Conservation (phyloP, 352 stramenopile species). For the Globisporangium paddicum region DNA sequence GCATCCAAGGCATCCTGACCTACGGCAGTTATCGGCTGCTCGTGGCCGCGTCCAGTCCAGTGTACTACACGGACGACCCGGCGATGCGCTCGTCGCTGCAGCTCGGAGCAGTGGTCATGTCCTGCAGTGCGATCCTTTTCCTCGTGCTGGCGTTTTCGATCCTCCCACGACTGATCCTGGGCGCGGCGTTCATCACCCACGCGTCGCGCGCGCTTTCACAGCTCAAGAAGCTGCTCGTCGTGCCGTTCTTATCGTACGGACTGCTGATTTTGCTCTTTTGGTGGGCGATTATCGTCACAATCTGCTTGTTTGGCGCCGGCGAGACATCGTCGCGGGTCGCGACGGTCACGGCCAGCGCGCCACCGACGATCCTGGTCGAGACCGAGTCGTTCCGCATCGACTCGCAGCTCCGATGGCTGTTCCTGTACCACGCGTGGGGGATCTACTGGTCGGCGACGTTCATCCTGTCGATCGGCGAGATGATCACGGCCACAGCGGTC, state of each 20-base stretch:
- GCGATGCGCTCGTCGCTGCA: conserved; percentile 68
- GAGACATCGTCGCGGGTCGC: conserved; percentile 53
- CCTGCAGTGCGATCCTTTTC: conserved; percentile 60
- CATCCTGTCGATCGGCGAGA: conserved; percentile 61
- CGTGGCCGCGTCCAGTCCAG: conserved; percentile 37
- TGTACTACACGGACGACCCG: conserved; percentile 52
- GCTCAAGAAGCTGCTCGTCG: conserved; percentile 55
- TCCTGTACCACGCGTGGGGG: conserved; percentile 70
- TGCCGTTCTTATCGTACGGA: conserved; percentile 65
- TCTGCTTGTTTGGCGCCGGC: conserved; percentile 73
- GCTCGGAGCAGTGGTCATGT: conserved; percentile 48
- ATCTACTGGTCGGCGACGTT: conserved; percentile 80
- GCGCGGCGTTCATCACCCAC: conserved; percentile 75
- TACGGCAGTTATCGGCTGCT: conserved; percentile 64
- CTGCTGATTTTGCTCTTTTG: conserved; percentile 66
- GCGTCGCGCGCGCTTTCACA: conserved; percentile 60
- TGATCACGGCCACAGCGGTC: conserved; percentile 69
- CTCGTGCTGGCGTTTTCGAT: conserved; percentile 58
- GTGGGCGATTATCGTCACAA: conserved; percentile 67
- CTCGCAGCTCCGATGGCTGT: conserved; percentile 64
- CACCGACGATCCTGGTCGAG: conserved; percentile 44
- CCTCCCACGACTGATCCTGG: conserved; percentile 59
- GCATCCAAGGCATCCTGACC: conserved; percentile 54
- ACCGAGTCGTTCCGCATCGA: conserved; percentile 69
- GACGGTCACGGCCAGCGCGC: conserved; percentile 41